Percentiles rank a stretch among this genome's conserved stretches.
phyloP scores from a whole-genome alignment of 768 basidiomycete species.

The Phylloporus rhodoxanthus region DNA sequence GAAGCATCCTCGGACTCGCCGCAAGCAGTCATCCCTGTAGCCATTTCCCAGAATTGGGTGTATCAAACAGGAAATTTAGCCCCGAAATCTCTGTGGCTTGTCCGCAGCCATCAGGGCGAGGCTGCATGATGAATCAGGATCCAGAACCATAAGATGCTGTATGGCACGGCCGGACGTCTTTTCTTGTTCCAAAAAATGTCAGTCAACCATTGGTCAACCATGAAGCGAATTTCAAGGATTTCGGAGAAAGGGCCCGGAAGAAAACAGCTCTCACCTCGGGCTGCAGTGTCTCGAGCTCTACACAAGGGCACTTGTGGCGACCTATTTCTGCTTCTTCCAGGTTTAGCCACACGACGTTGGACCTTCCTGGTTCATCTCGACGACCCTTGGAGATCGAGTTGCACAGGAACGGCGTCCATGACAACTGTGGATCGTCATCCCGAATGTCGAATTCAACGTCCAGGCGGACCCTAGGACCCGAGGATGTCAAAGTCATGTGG shows the following conservation, averaged over 20 bases:
- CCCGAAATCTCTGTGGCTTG: background rate
- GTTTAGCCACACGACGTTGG: background rate
- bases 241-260: background rate
- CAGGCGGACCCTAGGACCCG: background rate
- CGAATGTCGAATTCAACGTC: background rate
- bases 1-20: background rate
- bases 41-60: background rate
- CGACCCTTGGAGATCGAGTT: background rate
- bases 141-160: no score
- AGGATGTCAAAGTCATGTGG: background rate
- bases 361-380: background rate
- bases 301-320: background rate
- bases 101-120: background rate
- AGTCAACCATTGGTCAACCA: no score
- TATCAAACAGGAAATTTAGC: background rate
- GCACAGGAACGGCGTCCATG: background rate
- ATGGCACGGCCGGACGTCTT: background rate
- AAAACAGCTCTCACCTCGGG: background rate
- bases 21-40: background rate
- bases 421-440: background rate
- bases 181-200: background rate
- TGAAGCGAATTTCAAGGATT: background rate
- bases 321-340: background rate
- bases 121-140: background rate
- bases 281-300: background rate